Evolutionary conservation across 352 stramenopile species (phyloP).

Genomic region (Phytophthora fragariae): DNA sequence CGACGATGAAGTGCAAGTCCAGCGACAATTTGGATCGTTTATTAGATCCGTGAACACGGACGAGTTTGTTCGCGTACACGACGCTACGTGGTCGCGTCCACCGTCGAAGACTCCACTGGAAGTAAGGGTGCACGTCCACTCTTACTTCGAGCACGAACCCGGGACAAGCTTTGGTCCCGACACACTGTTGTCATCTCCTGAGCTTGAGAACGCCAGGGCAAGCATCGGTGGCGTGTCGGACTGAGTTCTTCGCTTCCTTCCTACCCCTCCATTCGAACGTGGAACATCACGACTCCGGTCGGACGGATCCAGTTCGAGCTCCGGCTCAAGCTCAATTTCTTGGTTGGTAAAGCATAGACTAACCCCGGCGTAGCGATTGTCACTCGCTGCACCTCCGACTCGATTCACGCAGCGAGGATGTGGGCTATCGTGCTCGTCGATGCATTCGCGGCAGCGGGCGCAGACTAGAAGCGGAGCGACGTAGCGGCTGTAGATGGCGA

Average conservation of each 20-base stretch:
- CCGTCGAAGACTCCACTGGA: too few species aligned
- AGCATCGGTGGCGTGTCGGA: conserved; percentile 23
- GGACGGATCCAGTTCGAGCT: conserved; percentile 19
- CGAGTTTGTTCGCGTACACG: too few species aligned
- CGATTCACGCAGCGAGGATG: conserved; percentile 4
- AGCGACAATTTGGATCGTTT: background rate
- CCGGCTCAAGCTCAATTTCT: conserved; percentile 16
- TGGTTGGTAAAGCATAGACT: conserved; percentile 15
- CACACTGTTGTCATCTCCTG: conserved; percentile 26
- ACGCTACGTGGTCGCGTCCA: background rate
- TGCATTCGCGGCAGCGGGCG: conserved; percentile 40
- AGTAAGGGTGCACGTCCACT: background rate
- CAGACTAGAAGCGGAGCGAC: conserved; percentile 35
- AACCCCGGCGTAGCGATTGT: conserved; percentile 27
- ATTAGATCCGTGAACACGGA: background rate
- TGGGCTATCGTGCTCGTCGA: conserved; percentile 25
- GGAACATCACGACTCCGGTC: background rate
- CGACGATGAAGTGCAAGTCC: background rate
- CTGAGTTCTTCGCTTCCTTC: conserved; percentile 18
- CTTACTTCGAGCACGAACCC: background rate
- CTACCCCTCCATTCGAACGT: background rate
- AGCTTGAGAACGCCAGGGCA: conserved; percentile 27
- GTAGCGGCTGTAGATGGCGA: conserved; percentile 48
- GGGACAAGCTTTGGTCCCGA: background rate
- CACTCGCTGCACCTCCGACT: background rate